These are phyloP conservation scores for Lantana camara DNA, from an alignment of 257 asterid genomes.

Conservation along the genomic window DNA sequence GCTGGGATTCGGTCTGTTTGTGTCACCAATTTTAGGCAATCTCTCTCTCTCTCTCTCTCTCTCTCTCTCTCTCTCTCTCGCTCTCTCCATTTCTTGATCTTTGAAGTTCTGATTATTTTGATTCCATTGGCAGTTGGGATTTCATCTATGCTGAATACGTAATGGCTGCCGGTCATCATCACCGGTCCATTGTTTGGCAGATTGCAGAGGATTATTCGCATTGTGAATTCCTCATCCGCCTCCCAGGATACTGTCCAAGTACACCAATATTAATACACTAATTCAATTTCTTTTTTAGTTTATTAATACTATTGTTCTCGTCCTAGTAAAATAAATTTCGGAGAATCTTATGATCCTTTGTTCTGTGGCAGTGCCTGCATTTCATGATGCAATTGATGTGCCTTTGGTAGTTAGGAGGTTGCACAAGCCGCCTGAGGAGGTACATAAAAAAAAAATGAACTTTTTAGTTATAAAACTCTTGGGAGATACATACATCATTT, in stretches of 20 bases:
- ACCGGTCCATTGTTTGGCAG: constrained; percentile 98
- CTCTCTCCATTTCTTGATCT: background rate
- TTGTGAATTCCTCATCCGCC: constrained; percentile 95
- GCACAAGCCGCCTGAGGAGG: constrained; percentile 88
- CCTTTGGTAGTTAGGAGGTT: constrained; percentile 95
- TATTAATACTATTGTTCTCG: background rate
- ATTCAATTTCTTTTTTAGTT: too few species aligned
- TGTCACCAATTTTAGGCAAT: constrained; percentile 89
- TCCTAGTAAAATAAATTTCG: constrained; percentile 6
- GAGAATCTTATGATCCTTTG: constrained; percentile 24
- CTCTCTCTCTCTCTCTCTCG: too few species aligned
- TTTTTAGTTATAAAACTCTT: constrained; percentile 5
- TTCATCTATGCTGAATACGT: constrained; percentile 96
- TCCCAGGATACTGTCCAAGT: constrained; percentile 99
- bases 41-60: constrained; percentile 6
- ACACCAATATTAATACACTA: constrained; percentile 28
- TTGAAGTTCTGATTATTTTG: background rate
- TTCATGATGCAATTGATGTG: constrained; percentile 91
- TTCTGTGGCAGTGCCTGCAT: constrained; percentile 86
- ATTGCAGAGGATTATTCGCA: constrained; percentile 98
- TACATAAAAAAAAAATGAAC: constrained; percentile 24
- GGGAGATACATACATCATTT: constrained; percentile 7
- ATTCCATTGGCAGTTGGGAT: constrained; percentile 81
- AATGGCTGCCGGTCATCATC: constrained; percentile 96
- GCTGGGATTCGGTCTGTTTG: constrained; percentile 97